Percentiles rank a stretch among this genome's conserved stretches.
Conservation (phyloP, 768 basidiomycete species). For the Pleurotus salmoneostramineus region DNA sequence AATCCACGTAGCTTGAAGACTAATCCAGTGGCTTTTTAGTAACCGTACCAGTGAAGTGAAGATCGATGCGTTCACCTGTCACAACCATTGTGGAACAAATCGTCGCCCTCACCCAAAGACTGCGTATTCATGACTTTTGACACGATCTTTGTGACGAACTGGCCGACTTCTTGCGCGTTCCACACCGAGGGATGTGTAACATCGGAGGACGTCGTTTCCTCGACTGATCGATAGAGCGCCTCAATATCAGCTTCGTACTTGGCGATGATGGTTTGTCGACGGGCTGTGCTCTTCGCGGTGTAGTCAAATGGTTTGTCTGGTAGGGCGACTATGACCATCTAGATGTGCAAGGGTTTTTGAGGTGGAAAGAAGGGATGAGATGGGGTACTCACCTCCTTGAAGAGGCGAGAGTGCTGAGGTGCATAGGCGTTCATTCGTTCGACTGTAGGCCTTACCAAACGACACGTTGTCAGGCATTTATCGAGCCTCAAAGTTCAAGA, state of each 20-base stretch:
- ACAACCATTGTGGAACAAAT: conserved; percentile 31
- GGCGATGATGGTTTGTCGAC: conserved; percentile 16
- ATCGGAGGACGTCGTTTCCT: conserved; percentile 21
- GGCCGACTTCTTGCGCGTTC: conserved; percentile 16
- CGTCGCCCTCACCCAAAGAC: conserved; percentile 19
- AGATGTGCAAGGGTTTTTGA: background rate
- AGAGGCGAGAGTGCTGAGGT: conserved; percentile 22
- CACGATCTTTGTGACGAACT: conserved; percentile 29
- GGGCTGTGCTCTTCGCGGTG: conserved; percentile 26
- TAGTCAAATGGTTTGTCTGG: conserved; percentile 25
- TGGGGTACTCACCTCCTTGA: conserved; percentile 23
- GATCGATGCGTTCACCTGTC: conserved; percentile 23
- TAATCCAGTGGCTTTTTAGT: background rate
- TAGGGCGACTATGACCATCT: conserved; percentile 21
- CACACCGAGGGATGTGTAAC: conserved; percentile 21
- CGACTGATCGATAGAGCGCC: conserved; percentile 26
- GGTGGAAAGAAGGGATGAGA: background rate
- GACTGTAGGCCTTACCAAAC: conserved; percentile 16
- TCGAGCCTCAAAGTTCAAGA: conserved; percentile 4
- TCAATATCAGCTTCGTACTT: conserved; percentile 34
- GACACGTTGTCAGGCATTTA: background rate
- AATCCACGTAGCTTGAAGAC: conserved; percentile 8
- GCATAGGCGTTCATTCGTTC: conserved; percentile 18
- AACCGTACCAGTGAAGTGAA: background rate
- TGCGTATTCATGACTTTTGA: conserved; percentile 18